phyloP scores from a whole-genome alignment of 371 early-diverging fungal genomes.

The Apophysomyces sp. region DNA sequence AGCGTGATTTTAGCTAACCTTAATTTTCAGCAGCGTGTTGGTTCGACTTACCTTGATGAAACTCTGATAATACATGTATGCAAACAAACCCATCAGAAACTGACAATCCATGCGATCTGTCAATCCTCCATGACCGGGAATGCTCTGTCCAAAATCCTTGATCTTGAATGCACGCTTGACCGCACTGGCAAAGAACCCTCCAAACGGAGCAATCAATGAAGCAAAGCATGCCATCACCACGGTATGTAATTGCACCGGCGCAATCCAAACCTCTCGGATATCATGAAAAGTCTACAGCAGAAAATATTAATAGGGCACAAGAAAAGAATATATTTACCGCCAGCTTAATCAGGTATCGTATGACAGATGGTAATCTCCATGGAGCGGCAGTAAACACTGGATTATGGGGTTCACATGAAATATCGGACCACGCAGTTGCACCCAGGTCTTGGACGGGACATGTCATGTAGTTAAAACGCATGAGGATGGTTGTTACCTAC shows the following conservation, averaged over 20 bases:
- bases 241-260: slow-evolving; percentile 90
- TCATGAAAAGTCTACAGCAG: slow-evolving; percentile 25
- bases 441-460: slow-evolving; percentile 76
- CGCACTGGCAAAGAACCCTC: slow-evolving; percentile 99
- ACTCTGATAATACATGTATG: slow-evolving; percentile 88
- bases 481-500: slow-evolving; percentile 41
- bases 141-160: slow-evolving; percentile 97
- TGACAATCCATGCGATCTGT: slow-evolving; percentile 99
- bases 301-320: slow-evolving; percentile 7
- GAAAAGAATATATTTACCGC: slow-evolving; percentile 22
- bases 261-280: slow-evolving; percentile 51
- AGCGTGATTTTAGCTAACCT: not conserved
- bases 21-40: not conserved
- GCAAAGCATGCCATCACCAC: slow-evolving; percentile 93
- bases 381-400: slow-evolving; percentile 47
- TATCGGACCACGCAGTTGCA: slow-evolving; percentile 47
- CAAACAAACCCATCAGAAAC: slow-evolving; percentile 96
- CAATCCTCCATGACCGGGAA: slow-evolving; percentile 99
- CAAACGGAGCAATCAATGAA: slow-evolving; percentile 98
- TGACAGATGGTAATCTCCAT: slow-evolving; percentile 33
- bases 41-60: slow-evolving; percentile 78
- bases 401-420: slow-evolving; percentile 48
- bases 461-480: slow-evolving; percentile 79
- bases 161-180: slow-evolving; percentile 98
- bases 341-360: slow-evolving; percentile 22